Conservation (phyloP, 441 rosid species). For the Bruguiera hainesii region DNA sequence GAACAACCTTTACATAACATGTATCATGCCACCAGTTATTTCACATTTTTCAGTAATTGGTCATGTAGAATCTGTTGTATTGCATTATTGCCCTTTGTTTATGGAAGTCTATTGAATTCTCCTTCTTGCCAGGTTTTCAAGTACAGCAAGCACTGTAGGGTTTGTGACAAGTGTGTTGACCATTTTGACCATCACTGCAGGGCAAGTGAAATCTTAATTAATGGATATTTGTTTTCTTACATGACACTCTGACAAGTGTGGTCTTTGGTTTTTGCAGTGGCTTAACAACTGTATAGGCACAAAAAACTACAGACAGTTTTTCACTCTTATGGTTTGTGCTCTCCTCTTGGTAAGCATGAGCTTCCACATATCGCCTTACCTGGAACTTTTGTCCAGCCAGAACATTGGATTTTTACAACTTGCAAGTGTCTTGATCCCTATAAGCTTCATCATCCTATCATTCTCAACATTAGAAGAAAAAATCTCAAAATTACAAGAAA, state of each 20-base stretch:
- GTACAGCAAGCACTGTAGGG: slow-evolving; percentile 98
- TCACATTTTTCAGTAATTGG: background rate
- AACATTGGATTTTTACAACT: background rate
- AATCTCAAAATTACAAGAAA: no score
- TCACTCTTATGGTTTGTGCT: slow-evolving; percentile 86
- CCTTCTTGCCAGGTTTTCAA: slow-evolving; percentile 66
- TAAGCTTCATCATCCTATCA: background rate
- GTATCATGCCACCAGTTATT: background rate
- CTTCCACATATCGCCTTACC: slow-evolving; percentile 20
- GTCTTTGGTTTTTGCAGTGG: slow-evolving; percentile 58
- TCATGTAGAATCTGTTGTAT: background rate
- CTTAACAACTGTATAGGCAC: slow-evolving; percentile 95
- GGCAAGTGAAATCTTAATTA: slow-evolving; percentile 40
- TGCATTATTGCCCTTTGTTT: background rate
- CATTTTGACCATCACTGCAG: slow-evolving; percentile 98
- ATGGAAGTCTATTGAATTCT: slow-evolving; percentile 7
- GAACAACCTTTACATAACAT: background rate
- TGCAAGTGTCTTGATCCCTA: background rate
- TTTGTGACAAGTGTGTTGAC: slow-evolving; percentile 96
- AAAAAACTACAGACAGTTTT: slow-evolving; percentile 80
- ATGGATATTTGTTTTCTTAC: background rate
- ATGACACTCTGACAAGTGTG: slow-evolving; percentile 15
- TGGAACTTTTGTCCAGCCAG: slow-evolving; percentile 19
- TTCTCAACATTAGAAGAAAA: background rate
- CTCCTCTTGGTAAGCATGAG: slow-evolving; percentile 73